A percentile compares a stretch with the other conserved stretches of the same genome.
Evolutionary conservation across 495 filamentous ascomycete species (phyloP).

Genomic region (Lasiosphaeris hirsuta): DNA sequence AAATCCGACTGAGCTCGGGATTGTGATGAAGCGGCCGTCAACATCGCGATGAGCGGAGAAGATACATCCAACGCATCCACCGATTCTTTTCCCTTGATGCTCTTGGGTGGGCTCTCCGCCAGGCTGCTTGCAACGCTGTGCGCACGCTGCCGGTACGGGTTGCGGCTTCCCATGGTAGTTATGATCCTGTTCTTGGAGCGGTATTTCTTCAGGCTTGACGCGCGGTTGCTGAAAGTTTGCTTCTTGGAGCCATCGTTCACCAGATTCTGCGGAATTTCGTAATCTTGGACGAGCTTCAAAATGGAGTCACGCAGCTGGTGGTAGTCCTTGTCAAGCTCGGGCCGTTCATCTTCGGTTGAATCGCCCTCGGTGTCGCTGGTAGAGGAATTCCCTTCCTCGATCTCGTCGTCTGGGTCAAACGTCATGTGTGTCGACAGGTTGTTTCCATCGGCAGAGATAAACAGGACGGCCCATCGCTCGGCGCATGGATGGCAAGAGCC

Average conservation of each 20-base stretch:
- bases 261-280: conserved; percentile 64
- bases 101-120: conserved; percentile 30
- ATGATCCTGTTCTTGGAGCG: conserved; percentile 48
- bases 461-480: conserved; percentile 71
- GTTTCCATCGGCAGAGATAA: conserved; percentile 68
- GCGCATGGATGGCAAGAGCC: conserved; percentile 69
- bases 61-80: conserved; percentile 31
- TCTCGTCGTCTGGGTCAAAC: conserved; percentile 63
- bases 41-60: conserved; percentile 61
- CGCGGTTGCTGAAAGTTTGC: conserved; percentile 62
- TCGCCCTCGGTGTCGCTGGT: conserved; percentile 62
- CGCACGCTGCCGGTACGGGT: conserved; percentile 50
- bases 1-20: conserved; percentile 67
- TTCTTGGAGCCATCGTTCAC: conserved; percentile 49
- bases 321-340: conserved; percentile 76
- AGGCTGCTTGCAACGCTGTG: conserved; percentile 32
- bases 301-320: conserved; percentile 80
- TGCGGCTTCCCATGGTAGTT: conserved; percentile 51
- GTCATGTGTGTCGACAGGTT: conserved; percentile 68
- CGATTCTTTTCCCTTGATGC: conserved; percentile 31
- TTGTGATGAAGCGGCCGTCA: conserved; percentile 63
- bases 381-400: conserved; percentile 60
- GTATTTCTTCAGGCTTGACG: conserved; percentile 50
- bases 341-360: conserved; percentile 58
- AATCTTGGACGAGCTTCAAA: conserved; percentile 75